phyloP scores from a whole-genome alignment of 495 filamentous ascomycete species.

The Aspergillus hancockii region DNA sequence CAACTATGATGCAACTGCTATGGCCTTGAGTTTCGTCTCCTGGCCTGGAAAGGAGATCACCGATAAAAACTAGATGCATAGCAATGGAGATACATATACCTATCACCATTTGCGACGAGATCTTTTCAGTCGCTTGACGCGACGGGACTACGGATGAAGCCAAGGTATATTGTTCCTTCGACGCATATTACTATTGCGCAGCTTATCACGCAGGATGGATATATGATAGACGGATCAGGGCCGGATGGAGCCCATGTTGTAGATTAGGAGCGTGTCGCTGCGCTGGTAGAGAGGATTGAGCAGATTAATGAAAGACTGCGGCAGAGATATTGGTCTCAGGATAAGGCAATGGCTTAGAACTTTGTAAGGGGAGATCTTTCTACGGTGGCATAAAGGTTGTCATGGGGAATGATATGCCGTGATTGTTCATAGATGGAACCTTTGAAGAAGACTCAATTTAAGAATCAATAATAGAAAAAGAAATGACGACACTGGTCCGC shows the following conservation, averaged over 20 bases:
- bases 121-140: slow-evolving; percentile 60
- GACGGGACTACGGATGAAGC: slow-evolving; percentile 61
- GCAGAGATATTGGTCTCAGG: slow-evolving; percentile 69
- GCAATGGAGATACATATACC: slow-evolving; percentile 62
- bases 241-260: slow-evolving; percentile 21
- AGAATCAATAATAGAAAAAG: not conserved
- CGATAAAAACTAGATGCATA: slow-evolving; percentile 10
- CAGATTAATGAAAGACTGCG: slow-evolving; percentile 72
- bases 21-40: slow-evolving; percentile 85
- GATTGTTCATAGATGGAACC: not conserved
- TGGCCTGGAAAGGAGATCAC: slow-evolving; percentile 57
- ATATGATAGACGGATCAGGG: slow-evolving; percentile 34
- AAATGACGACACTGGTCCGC: slow-evolving; percentile 2
- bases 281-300: slow-evolving; percentile 68
- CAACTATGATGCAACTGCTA: slow-evolving; percentile 78
- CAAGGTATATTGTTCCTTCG: slow-evolving; percentile 82
- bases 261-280: slow-evolving; percentile 49
- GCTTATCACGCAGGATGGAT: slow-evolving; percentile 62
- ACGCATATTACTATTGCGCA: slow-evolving; percentile 86
- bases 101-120: slow-evolving; percentile 91
- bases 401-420: slow-evolving; percentile 56
- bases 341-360: slow-evolving; percentile 72
- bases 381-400: slow-evolving; percentile 75
- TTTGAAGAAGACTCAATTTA: not conserved
- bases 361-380: slow-evolving; percentile 71